Evolutionary conservation across 257 asterid genomes (phyloP).

Genomic region (Jacaranda mimosifolia): DNA sequence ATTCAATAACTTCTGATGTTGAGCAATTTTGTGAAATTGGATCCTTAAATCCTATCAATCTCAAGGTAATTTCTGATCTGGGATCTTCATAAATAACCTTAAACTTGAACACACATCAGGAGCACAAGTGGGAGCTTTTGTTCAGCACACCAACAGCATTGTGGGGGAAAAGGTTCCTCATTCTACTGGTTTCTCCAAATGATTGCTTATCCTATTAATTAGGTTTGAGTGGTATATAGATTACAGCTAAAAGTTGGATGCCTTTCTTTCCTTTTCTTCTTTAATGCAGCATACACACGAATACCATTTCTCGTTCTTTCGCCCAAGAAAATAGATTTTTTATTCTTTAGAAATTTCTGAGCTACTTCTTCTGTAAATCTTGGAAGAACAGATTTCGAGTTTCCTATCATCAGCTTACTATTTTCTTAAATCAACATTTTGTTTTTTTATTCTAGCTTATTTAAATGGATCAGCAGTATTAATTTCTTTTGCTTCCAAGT

Average conservation of each 20-base stretch:
- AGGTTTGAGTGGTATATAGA: slow-evolving; percentile 33
- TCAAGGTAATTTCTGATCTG: slow-evolving; percentile 49
- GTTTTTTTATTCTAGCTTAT: slow-evolving; percentile 30
- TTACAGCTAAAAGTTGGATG: slow-evolving; percentile 10
- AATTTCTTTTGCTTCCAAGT: slow-evolving; percentile 35
- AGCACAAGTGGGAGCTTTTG: slow-evolving; percentile 41
- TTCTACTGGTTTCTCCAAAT: slow-evolving; percentile 28
- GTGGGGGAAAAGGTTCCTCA: slow-evolving; percentile 59
- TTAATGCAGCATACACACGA: neutral
- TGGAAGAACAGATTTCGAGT: slow-evolving; percentile 30
- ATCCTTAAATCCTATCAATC: slow-evolving; percentile 27
- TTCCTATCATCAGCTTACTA: slow-evolving; percentile 30
- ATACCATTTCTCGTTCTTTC: slow-evolving; percentile 10
- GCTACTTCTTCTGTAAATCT: slow-evolving; percentile 23
- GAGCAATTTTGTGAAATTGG: slow-evolving; percentile 41
- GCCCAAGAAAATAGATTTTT: slow-evolving; percentile 15
- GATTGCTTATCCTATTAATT: slow-evolving; percentile 26
- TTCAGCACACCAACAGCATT: slow-evolving; percentile 59
- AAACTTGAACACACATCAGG: slow-evolving; percentile 38
- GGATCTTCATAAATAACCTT: slow-evolving; percentile 20
- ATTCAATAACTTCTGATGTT: slow-evolving; percentile 40
- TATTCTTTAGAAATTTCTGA: slow-evolving; percentile 21
- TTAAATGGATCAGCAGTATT: slow-evolving; percentile 15
- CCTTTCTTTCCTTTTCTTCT: slow-evolving; percentile 6
- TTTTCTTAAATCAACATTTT: slow-evolving; percentile 23